Base-by-base conservation (phyloP, 805 yeast genomes). In the Lipomyces kockii region DNA sequence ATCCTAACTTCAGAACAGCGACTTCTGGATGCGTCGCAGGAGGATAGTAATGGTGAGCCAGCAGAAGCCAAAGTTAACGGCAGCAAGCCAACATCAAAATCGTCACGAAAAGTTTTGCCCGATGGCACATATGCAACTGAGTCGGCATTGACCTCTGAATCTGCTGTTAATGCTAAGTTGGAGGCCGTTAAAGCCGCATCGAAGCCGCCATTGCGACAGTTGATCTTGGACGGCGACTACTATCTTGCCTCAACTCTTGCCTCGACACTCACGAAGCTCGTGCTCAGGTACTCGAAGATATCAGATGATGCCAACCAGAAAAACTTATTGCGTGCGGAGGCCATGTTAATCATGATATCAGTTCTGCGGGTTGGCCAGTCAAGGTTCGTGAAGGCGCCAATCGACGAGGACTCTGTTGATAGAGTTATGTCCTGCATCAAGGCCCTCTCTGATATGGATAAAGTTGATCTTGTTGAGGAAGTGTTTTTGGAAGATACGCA, bases 91-190 rank as follows among this genome's bases (percentile, higher is more conserved):
- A 74, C 78, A 61, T 71, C 76, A 61, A 72, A 70, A 39, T 78
- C 81, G 65, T 91, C 91, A 57, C 98, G 98, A 25, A 88, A 89
- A 67, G 89, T 95, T 67, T 84, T 95, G 72, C 97, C 99, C n/a
- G 99, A 95, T 80, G 99, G 99, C 74, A 95, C 99, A 0, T 95
- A 95, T 79, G 99, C 99, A 35, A 91, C 97, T 54, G 99, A 95
- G 80, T 86, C 87, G 70, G 95, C 97, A 0, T 80, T 89, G 65
- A 89, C 89, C 17, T 70, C 73, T 8, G 70, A 63, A 22, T 53
- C 71, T 4, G 67, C 73, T 34, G 64, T 65, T 4, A 59, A 63
- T n/a, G 80, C 80, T 35, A 81, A 81, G 63, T 80, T 81, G 25
- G 77, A 77, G n/a, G 78, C 77, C 5, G 78, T 76, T 3, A 77